Evolutionary conservation across 345 rosid genomes (phyloP).

Genomic region (Populus alba): DNA sequence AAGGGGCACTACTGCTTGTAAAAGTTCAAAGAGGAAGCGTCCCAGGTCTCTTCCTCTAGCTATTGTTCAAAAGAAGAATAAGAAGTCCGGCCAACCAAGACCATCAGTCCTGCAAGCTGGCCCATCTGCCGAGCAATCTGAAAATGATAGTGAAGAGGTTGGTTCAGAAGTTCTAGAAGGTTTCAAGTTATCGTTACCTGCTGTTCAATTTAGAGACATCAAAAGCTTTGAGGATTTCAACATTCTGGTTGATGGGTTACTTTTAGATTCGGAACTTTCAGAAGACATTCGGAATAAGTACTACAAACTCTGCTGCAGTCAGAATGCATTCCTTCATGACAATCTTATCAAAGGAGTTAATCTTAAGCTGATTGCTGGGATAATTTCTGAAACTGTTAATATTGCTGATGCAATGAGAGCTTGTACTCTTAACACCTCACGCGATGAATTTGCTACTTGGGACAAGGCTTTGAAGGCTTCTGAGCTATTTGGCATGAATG

Average conservation of each 20-base stretch:
- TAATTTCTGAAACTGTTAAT: conserved; percentile 54
- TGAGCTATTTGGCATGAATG: conserved; percentile 61
- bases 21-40: conserved; percentile 41
- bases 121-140: conserved; percentile 46
- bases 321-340: conserved; percentile 56
- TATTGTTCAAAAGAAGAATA: conserved; percentile 43
- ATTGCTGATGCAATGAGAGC: conserved; percentile 58
- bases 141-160: conserved; percentile 62
- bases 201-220: conserved; percentile 42
- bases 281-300: conserved; percentile 49
- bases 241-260: conserved; percentile 44
- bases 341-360: conserved; percentile 49
- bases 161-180: conserved; percentile 68
- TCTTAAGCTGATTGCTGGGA: conserved; percentile 47
- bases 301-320: conserved; percentile 59
- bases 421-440: conserved; percentile 44
- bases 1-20: conserved; percentile 4
- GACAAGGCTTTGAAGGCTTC: conserved; percentile 58
- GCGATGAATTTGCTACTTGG: conserved; percentile 51
- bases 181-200: conserved; percentile 37
- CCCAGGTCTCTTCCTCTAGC: conserved; percentile 48
- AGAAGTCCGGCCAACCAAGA: conserved; percentile 25
- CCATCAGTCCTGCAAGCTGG: conserved; percentile 21
- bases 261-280: conserved; percentile 48
- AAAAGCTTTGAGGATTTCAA: conserved; percentile 43